Conservation (phyloP, 1,284 basidiomycete species). For the Sporisorium exsertum region DNA sequence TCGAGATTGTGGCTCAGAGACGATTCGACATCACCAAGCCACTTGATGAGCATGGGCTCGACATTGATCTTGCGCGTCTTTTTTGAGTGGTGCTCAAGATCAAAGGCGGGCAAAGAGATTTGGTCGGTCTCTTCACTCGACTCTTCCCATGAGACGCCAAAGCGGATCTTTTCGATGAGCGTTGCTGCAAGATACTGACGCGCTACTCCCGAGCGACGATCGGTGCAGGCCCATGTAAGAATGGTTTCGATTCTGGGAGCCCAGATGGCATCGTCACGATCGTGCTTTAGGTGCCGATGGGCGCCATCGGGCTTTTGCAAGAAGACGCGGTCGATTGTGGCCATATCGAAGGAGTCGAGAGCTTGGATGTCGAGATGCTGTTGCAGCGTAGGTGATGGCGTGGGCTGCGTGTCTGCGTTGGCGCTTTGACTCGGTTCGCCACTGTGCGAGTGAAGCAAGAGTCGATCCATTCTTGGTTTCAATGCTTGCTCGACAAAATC, state of each 20-base stretch:
- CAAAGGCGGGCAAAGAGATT: conserved; percentile 36
- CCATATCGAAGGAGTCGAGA: conserved; percentile 47
- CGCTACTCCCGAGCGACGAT: conserved; percentile 75
- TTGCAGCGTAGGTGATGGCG: conserved; percentile 6
- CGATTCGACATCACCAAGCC: conserved; percentile 74
- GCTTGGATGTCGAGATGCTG: conserved; percentile 39
- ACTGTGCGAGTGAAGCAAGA: conserved; percentile 13
- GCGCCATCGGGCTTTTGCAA: conserved; percentile 5
- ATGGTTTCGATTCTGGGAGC: conserved; percentile 74
- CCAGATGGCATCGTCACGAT: conserved; percentile 35
- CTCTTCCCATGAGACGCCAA: conserved; percentile 46
- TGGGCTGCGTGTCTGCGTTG: not conserved
- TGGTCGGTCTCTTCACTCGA: conserved; percentile 39
- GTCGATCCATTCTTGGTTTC: conserved; percentile 29
- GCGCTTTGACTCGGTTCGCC: not conserved
- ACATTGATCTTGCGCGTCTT: conserved; percentile 68
- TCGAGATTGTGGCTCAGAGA: conserved; percentile 10
- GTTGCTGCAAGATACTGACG: conserved; percentile 83
- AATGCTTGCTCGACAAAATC: conserved; percentile 27
- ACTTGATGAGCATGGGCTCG: conserved; percentile 76
- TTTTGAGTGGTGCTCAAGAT: conserved; percentile 30
- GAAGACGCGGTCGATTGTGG: conserved; percentile 37
- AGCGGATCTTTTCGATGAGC: conserved; percentile 77
- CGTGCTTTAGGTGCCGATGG: conserved; percentile 11
- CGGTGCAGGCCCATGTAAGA: conserved; percentile 86